Base-by-base conservation (phyloP, 345 rosid species). In the Angophora floribunda region DNA sequence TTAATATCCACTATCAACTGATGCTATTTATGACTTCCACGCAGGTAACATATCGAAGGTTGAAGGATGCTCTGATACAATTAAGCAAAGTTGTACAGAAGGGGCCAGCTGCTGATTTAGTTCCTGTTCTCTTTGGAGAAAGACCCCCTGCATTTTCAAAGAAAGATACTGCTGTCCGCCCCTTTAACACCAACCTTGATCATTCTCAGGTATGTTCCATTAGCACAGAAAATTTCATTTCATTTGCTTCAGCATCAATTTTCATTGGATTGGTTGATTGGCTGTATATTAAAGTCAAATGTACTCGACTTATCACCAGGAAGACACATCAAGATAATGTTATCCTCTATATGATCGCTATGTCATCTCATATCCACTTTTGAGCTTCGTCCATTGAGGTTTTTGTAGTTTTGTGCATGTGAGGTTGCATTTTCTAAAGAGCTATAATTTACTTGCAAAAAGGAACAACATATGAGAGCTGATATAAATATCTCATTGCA, bases 51-150 rank as follows among this genome's bases (percentile, higher is more conserved):
- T 97, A 95, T 88, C 95, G 96, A 21, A 95, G 99, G 91, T 97
- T 98, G 99, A 98, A 97, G 93, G 98, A 96, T 91, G 93, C 98
- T 26, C 92, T 98, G 89, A 93, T 97, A 85, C 96, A 95, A 88
- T 79, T 98, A 88, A 97, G 99, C 86, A 98, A 95, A 94, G 99
- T 97, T 49, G 95, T 97, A 87, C 91, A 92, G 16, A 95, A 89
- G 92, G 99, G 99, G 78, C 98, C 99, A 86, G 99, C 99, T 91
- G 90, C 96, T 51, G 97, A 96, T 88, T 91, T 97, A 85, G 91
- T 97, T 51, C 99, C 99, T 88, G 98, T 97, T 17, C 91, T 98
- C 88, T 98, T 95, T 87, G 99, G 99, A 85, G 99, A 98, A 92
- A 93, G 94, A 87, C 86, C 75, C 13, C 98, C 97, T 44, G 57